These are phyloP conservation scores for Zalaria sp. DNA, from an alignment of 2,329 filamentous ascomycete genomes.

Conservation along the genomic window DNA sequence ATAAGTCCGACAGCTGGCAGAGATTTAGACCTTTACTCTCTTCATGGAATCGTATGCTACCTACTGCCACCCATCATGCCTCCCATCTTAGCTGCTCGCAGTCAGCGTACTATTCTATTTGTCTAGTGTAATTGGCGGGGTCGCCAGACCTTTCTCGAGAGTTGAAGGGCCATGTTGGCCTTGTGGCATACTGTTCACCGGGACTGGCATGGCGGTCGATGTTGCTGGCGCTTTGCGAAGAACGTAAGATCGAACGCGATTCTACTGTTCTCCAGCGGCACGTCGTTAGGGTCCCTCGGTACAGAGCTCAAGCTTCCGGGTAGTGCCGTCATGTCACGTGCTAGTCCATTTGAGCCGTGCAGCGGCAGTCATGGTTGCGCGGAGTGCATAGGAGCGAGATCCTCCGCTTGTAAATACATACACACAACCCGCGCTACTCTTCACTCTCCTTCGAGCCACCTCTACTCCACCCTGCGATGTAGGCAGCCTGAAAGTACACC, in stretches of 20 bases:
- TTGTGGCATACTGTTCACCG: conserved; percentile 28
- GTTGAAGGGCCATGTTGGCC: conserved; percentile 46
- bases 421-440: too few species aligned
- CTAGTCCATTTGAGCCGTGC: too few species aligned
- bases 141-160: conserved; percentile 46
- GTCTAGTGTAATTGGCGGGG: conserved; percentile 13
- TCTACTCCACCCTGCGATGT: too few species aligned
- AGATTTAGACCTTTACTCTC: conserved; percentile 1
- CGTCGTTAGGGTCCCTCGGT: background rate
- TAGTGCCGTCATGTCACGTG: background rate
- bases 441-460: too few species aligned
- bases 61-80: conserved; percentile 96
- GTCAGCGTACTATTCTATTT: conserved; percentile 1
- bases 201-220: conserved; percentile 37
- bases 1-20: conserved; percentile 74
- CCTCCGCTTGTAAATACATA: too few species aligned
- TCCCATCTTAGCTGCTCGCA: conserved; percentile 76
- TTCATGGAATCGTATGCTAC: conserved; percentile 23
- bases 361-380: too few species aligned
- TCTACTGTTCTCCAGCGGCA: background rate
- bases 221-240: too few species aligned
- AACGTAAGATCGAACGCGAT: too few species aligned
- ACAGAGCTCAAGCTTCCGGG: background rate
- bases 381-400: too few species aligned
- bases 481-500: too few species aligned